A percentile compares a stretch with the other conserved stretches of the same genome.
phyloP scores from a whole-genome alignment of 805 yeast genomes.

The Pichia occidentalis region DNA sequence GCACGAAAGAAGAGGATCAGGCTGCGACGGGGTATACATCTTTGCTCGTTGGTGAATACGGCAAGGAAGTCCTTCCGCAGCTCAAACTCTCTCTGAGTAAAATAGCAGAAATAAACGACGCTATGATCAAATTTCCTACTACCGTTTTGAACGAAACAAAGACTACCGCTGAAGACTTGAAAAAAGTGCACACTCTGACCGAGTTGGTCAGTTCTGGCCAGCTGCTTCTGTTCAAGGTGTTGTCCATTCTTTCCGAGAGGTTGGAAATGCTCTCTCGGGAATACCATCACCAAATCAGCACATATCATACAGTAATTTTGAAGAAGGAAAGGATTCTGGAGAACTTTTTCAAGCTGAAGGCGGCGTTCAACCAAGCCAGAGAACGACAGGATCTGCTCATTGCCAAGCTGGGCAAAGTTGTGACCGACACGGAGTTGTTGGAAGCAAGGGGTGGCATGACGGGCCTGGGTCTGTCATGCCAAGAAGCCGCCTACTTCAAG shows the following conservation, averaged over 20 bases:
- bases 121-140: slow-evolving; percentile 6
- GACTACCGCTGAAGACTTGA: slow-evolving; percentile 14
- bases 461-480: slow-evolving; percentile 18
- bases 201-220: slow-evolving; percentile 17
- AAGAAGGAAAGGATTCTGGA: slow-evolving; percentile 12
- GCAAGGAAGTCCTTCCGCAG: slow-evolving; percentile 8
- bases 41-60: slow-evolving; percentile 4
- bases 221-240: slow-evolving; percentile 16
- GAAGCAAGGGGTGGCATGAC: slow-evolving; percentile 6
- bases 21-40: slow-evolving; percentile 9
- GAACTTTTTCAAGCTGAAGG: slow-evolving; percentile 15
- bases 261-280: slow-evolving; percentile 19
- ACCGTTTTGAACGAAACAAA: slow-evolving; percentile 11
- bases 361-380: slow-evolving; percentile 30
- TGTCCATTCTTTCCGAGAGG: slow-evolving; percentile 17
- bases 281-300: slow-evolving; percentile 23
- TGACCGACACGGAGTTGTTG: slow-evolving; percentile 10
- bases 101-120: slow-evolving; percentile 13
- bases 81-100: slow-evolving; percentile 6
- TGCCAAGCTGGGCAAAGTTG: slow-evolving; percentile 15
- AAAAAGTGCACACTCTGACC: slow-evolving; percentile 13
- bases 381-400: slow-evolving; percentile 26
- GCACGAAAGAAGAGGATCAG: background rate
- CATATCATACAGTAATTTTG: slow-evolving; percentile 14
- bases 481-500: slow-evolving; percentile 21